A percentile compares a stretch with the other conserved stretches of the same genome.
phyloP scores from a whole-genome alignment of 225 moss, liverwort and hornwort species.

The Pseudisothecium myosuroides region DNA sequence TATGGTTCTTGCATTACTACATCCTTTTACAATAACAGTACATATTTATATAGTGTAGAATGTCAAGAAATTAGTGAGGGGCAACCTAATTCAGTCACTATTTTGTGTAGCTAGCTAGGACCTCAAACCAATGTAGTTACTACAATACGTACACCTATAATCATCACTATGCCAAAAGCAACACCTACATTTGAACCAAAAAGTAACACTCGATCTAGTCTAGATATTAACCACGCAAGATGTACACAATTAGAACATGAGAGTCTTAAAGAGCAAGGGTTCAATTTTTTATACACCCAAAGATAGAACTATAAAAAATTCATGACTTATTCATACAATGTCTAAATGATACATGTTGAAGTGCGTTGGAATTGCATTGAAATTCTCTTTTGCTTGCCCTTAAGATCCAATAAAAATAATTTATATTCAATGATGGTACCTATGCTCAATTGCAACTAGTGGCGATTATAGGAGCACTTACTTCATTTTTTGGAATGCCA shows the following conservation, averaged over 20 bases:
- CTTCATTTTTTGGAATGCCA: background rate
- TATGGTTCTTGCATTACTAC: too few species aligned
- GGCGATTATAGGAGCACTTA: background rate
- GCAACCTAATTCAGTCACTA: too few species aligned
- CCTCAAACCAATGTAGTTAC: too few species aligned
- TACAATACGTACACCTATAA: background rate
- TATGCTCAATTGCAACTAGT: background rate
- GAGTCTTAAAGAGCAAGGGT: background rate
- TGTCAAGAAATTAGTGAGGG: too few species aligned
- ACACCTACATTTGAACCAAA: background rate
- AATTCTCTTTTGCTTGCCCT: background rate
- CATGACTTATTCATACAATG: background rate
- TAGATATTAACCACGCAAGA: background rate
- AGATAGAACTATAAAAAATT: background rate
- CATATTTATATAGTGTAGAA: too few species aligned
- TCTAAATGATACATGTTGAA: background rate
- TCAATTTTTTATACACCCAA: fast-evolving
- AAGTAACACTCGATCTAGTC: background rate
- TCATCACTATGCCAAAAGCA: background rate
- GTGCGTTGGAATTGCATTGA: background rate
- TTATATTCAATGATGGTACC: background rate
- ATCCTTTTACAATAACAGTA: too few species aligned
- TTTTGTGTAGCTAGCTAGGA: too few species aligned
- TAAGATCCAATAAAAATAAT: background rate
- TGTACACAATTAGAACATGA: background rate